Evolutionary conservation across 2,329 filamentous ascomycete species (phyloP).

Genomic region (Ophiocordyceps polyrhachis-furcata): DNA sequence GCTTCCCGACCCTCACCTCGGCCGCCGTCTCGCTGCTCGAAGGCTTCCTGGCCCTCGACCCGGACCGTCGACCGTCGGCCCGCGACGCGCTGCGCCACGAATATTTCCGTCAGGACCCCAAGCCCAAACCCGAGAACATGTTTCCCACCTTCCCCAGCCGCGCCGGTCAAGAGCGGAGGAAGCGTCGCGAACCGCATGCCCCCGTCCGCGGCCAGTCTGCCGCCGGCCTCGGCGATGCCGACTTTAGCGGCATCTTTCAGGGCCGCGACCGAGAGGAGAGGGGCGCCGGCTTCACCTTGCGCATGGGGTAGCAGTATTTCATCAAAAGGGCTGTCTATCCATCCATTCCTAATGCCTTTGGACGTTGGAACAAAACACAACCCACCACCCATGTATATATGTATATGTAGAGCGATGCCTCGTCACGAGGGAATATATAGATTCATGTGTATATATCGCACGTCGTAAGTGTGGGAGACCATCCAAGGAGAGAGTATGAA

Average conservation of each 20-base stretch:
- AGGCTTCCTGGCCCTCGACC: constrained; percentile 56
- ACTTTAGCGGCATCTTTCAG: constrained; percentile 56
- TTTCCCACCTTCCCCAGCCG: constrained; percentile 96
- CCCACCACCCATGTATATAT: no score
- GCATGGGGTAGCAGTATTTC: constrained; percentile 26
- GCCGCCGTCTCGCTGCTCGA: constrained; percentile 54
- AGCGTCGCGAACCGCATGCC: constrained; percentile 58
- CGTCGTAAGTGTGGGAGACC: neutral
- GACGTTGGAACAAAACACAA: neutral
- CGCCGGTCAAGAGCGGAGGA: constrained; percentile 71
- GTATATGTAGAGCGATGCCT: neutral
- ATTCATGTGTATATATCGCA: neutral
- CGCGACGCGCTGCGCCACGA: constrained; percentile 56
- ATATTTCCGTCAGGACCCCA: constrained; percentile 80
- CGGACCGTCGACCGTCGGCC: constrained; percentile 50
- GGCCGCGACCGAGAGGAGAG: constrained; percentile 44
- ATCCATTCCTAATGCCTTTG: neutral
- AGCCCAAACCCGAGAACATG: constrained; percentile 76
- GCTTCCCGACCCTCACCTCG: constrained; percentile 64
- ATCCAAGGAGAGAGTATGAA: neutral
- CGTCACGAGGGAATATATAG: neutral
- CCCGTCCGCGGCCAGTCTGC: constrained; percentile 56
- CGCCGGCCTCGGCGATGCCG: constrained; percentile 29
- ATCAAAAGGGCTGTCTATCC: neutral
- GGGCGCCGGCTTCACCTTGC: constrained; percentile 46